Evolutionary conservation across 768 basidiomycete genomes (phyloP).

Genomic region (Dentipellis fragilis): DNA sequence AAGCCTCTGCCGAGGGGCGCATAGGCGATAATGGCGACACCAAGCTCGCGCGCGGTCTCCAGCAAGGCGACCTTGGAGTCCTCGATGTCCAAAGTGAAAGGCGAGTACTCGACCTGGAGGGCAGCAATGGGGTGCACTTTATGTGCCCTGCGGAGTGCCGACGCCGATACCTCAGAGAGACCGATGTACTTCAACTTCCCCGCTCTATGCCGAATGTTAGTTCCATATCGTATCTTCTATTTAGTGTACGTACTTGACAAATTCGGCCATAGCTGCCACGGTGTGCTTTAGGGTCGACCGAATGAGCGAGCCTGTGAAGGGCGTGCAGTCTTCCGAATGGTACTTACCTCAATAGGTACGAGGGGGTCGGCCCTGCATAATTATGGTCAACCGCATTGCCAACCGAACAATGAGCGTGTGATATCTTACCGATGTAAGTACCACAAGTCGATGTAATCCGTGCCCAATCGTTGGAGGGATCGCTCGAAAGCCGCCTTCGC

Average conservation of each 20-base stretch:
- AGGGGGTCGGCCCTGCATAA: constrained; percentile 2
- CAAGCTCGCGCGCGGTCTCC: constrained; percentile 22
- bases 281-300: constrained; percentile 1
- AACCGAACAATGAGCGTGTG: not conserved
- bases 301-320: too few relatives aligned
- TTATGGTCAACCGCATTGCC: too few relatives aligned
- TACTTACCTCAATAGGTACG: constrained; percentile 8
- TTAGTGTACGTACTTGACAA: constrained; percentile 18
- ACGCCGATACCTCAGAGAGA: constrained; percentile 24
- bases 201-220: constrained; percentile 8
- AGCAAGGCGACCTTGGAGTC: constrained; percentile 15
- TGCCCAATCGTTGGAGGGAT: constrained; percentile 18
- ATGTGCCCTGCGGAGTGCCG: constrained; percentile 26
- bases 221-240: constrained; percentile 12
- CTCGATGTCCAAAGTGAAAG: constrained; percentile 27
- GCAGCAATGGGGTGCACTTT: constrained; percentile 28
- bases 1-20: constrained; percentile 25
- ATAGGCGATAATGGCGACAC: constrained; percentile 24
- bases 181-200: constrained; percentile 28
- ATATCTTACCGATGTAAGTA: constrained; percentile 20
- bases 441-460: constrained; percentile 24
- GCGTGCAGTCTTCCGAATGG: not conserved
- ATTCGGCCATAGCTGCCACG: constrained; percentile 11
- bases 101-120: constrained; percentile 29
- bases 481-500: constrained; percentile 17